These are phyloP conservation scores for Chimonanthus salicifolius DNA, from an alignment of 164 flowering plant genomes.

Conservation along the genomic window DNA sequence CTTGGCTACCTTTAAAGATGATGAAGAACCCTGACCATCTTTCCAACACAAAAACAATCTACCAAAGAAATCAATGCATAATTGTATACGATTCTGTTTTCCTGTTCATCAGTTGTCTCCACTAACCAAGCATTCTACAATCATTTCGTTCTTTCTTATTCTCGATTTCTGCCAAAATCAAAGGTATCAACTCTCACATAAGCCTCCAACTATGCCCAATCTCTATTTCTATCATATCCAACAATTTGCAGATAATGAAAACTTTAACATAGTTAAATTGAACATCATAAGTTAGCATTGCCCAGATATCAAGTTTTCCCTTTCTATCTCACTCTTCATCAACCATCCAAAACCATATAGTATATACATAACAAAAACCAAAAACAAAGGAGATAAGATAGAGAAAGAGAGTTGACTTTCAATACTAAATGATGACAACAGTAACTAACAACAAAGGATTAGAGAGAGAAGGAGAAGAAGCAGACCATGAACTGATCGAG, in stretches of 20 bases:
- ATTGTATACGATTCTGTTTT: too few species aligned
- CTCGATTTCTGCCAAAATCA: neutral
- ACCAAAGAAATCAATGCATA: too few species aligned
- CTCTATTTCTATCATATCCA: neutral
- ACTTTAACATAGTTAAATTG: neutral
- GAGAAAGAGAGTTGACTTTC: too few species aligned
- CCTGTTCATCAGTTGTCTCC: neutral
- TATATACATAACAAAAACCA: neutral
- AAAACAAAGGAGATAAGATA: neutral
- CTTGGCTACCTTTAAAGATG: too few species aligned
- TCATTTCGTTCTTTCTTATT: neutral
- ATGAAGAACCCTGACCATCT: too few species aligned
- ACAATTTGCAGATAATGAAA: too few species aligned
- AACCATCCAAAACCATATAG: neutral
- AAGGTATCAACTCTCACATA: neutral
- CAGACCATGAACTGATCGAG: slow-evolving; percentile 86
- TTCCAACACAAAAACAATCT: too few species aligned
- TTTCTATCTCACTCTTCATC: too few species aligned
- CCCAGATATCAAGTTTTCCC: neutral
- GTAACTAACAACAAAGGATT: neutral
- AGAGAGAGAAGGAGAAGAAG: slow-evolving; percentile 1
- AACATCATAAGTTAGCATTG: neutral
- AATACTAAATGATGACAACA: neutral
- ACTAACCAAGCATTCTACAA: neutral
- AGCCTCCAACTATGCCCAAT: neutral